Evolutionary conservation across 192 early-diverging fungal genomes (phyloP).

Genomic region (Backusella tarrabulga): DNA sequence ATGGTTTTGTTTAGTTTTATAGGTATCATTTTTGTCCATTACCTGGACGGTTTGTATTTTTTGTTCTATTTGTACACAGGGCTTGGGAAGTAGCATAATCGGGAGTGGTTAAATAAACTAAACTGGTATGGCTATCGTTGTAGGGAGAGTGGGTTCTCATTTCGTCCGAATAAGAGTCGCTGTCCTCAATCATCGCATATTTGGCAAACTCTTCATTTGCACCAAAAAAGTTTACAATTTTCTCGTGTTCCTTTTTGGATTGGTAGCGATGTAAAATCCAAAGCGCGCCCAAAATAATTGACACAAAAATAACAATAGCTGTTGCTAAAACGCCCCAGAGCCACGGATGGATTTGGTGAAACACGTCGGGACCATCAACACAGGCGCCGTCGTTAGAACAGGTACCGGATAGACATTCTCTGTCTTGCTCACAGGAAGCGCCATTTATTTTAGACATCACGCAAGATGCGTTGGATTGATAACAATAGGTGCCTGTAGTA

Average conservation of each 20-base stretch:
- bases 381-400: constrained; percentile 25
- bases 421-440: constrained; percentile 27
- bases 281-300: constrained; percentile 13
- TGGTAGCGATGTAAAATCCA: constrained; percentile 40
- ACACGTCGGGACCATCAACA: constrained; percentile 33
- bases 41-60: neutral
- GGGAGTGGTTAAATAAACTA: constrained; percentile 30
- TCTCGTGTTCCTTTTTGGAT: constrained; percentile 35
- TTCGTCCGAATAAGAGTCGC: neutral
- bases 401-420: constrained; percentile 29
- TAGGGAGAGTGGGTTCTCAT: neutral
- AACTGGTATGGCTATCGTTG: constrained; percentile 1
- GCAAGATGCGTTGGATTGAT: constrained; percentile 2
- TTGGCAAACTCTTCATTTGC: constrained; percentile 30
- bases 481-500: constrained; percentile 29
- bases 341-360: constrained; percentile 21
- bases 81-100: constrained; percentile 27
- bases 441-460: constrained; percentile 16
- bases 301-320: constrained; percentile 30
- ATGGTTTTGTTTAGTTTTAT: neutral
- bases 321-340: constrained; percentile 31
- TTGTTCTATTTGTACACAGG: neutral
- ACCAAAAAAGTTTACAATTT: constrained; percentile 31
- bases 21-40: neutral
- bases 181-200: constrained; percentile 21